These are phyloP conservation scores for Chalaropsis thielavioides DNA, from an alignment of 2,329 filamentous ascomycete species.

Conservation along the genomic window DNA sequence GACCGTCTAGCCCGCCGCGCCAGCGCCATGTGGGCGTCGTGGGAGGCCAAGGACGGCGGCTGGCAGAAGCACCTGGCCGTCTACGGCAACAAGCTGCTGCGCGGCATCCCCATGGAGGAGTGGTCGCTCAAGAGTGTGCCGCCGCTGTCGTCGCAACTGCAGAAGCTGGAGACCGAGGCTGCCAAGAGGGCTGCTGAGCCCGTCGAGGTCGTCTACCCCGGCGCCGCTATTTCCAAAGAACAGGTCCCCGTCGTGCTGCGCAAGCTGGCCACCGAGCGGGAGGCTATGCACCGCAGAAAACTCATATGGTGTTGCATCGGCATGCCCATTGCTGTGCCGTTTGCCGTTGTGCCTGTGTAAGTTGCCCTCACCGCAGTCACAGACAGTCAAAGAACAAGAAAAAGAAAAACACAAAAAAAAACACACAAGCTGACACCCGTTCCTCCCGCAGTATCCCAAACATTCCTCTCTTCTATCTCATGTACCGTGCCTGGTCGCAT, in stretches of 20 bases:
- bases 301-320: conserved; percentile 69
- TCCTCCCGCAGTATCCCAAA: conserved; percentile 57
- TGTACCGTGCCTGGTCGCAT: conserved; percentile 82
- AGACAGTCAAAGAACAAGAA: background rate
- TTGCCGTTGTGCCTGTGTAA: conserved; percentile 76
- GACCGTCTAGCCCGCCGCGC: conserved; percentile 61
- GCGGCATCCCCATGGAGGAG: conserved; percentile 88
- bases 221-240: conserved; percentile 48
- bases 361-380: conserved; percentile 24
- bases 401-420: background rate
- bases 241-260: conserved; percentile 51
- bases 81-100: conserved; percentile 74
- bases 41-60: conserved; percentile 70
- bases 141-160: conserved; percentile 41
- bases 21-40: conserved; percentile 63
- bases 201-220: conserved; percentile 64
- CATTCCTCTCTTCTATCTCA: conserved; percentile 90
- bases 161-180: conserved; percentile 1
- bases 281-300: conserved; percentile 59
- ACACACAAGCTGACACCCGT: background rate
- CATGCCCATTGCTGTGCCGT: conserved; percentile 70
- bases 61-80: conserved; percentile 81
- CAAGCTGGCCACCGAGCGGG: conserved; percentile 63
- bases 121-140: conserved; percentile 95
- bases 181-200: conserved; percentile 26